Percentiles rank a stretch among this genome's conserved stretches.
phyloP scores from a whole-genome alignment of 176 grass and related monocot genomes.

The Oropetium thomaeum region DNA sequence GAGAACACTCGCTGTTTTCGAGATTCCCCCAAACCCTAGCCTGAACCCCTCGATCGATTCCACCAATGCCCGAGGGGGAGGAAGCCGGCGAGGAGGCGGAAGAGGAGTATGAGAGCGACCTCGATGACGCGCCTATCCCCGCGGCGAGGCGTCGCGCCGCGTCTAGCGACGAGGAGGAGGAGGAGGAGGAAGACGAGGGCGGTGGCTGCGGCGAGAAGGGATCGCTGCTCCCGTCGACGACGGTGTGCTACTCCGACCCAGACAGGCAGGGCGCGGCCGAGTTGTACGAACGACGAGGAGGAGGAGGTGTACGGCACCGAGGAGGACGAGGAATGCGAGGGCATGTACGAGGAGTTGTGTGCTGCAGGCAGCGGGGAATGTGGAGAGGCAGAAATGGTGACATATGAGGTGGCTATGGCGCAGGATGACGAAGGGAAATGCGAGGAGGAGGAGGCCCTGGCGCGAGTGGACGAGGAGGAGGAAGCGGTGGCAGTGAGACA shows the following conservation, averaged over 20 bases:
- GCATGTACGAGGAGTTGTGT: conserved; percentile 9
- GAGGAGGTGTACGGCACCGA: conserved; percentile 35
- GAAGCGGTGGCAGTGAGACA: not conserved
- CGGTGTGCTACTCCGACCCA: conserved; percentile 36
- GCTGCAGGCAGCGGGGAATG: not conserved
- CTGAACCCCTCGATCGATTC: conserved; percentile 29
- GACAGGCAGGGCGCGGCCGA: conserved; percentile 58
- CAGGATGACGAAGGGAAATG: not conserved
- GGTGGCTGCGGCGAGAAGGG: conserved; percentile 1
- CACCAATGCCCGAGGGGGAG: conserved; percentile 37
- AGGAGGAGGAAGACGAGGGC: conserved; percentile 19
- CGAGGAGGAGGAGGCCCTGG: not conserved
- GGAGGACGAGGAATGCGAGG: conserved; percentile 28
- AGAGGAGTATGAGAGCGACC: conserved; percentile 65
- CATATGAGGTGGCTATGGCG: not conserved
- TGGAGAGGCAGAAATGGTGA: conserved; percentile 14
- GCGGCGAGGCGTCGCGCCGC: conserved; percentile 51
- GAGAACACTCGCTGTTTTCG: conserved; percentile 30
- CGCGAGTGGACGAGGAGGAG: not conserved
- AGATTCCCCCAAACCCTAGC: conserved; percentile 31
- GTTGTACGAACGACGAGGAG: conserved; percentile 44
- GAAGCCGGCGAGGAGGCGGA: conserved; percentile 5
- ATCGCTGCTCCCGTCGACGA: not conserved
- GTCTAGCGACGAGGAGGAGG: conserved; percentile 66
- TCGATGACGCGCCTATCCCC: conserved; percentile 52